Evolutionary conservation across 441 rosid genomes (phyloP).

Genomic region (Pelargonium fulgidum): DNA sequence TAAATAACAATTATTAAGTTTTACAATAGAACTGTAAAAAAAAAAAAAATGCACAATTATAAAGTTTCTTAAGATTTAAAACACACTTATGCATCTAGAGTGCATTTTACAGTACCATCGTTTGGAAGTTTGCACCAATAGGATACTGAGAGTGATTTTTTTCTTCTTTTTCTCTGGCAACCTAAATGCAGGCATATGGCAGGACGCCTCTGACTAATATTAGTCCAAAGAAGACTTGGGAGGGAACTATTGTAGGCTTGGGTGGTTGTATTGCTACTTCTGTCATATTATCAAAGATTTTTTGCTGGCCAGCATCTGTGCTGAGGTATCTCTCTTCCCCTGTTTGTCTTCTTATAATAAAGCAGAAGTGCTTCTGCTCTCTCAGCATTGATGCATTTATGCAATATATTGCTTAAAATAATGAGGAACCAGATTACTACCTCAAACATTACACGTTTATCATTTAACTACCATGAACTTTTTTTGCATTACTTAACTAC

Average conservation of each 20-base stretch:
- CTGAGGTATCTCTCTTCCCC: conserved; percentile 40
- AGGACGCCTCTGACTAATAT: conserved; percentile 69
- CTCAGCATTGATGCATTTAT: not conserved
- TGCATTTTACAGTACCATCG: not conserved
- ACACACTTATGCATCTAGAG: not conserved
- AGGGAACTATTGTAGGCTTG: conserved; percentile 76
- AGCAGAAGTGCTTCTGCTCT: not conserved
- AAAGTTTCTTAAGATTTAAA: not conserved
- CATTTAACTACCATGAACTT: no score
- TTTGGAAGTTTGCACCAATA: not conserved
- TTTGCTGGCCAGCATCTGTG: conserved; percentile 73
- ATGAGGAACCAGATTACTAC: no score
- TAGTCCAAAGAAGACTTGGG: conserved; percentile 97
- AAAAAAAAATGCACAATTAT: no score
- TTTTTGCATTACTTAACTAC: no score
- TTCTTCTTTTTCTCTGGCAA: conserved; percentile 9
- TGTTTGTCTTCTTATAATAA: no score
- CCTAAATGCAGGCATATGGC: conserved; percentile 64
- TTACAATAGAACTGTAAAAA: no score
- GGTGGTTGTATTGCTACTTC: conserved; percentile 76
- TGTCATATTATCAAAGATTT: conserved; percentile 45
- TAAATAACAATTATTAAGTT: no score
- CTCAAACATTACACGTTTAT: no score
- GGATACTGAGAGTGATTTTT: conserved; percentile 7
- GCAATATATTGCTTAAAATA: not conserved